Percentiles rank a stretch among this genome's conserved stretches.
Conservation (phyloP, 768 basidiomycete species). For the Lentinula aciculospora region DNA sequence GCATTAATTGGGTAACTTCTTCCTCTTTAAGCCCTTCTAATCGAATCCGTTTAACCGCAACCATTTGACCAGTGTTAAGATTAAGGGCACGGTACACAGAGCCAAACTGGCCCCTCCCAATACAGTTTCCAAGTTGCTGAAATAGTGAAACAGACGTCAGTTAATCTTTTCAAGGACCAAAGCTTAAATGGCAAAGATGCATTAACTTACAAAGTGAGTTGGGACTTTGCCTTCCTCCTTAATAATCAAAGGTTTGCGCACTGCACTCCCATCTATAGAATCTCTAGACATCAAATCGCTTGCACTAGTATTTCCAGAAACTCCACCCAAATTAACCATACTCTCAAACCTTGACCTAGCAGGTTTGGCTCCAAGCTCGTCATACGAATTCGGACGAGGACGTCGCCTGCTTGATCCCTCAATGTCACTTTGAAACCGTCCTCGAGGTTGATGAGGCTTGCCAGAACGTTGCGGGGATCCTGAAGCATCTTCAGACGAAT, state of each 20-base stretch:
- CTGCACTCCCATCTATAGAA: constrained; percentile 57
- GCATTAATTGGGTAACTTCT: constrained; percentile 88
- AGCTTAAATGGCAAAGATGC: neutral
- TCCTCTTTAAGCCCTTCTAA: constrained; percentile 87
- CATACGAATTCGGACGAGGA: constrained; percentile 61
- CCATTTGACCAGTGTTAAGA: constrained; percentile 91
- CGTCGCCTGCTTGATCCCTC: constrained; percentile 53
- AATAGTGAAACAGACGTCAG: constrained; percentile 11
- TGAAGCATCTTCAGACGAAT: constrained; percentile 30
- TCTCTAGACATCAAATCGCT: constrained; percentile 63
- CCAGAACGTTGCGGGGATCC: constrained; percentile 18
- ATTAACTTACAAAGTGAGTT: constrained; percentile 70
- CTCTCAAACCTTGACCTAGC: constrained; percentile 66
- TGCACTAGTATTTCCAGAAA: constrained; percentile 44
- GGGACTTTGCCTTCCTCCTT: constrained; percentile 77
- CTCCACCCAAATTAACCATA: constrained; percentile 58
- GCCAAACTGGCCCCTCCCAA: constrained; percentile 95
- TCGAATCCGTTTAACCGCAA: constrained; percentile 96
- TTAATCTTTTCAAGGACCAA: neutral
- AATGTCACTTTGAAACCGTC: constrained; percentile 71
- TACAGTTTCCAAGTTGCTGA: constrained; percentile 97
- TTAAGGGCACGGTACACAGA: constrained; percentile 94
- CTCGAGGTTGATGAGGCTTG: constrained; percentile 41
- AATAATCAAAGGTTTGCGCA: constrained; percentile 67
- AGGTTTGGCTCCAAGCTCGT: constrained; percentile 53